These are phyloP conservation scores for Fusarium hainanense DNA, from an alignment of 2,329 filamentous ascomycete species.

Conservation along the genomic window DNA sequence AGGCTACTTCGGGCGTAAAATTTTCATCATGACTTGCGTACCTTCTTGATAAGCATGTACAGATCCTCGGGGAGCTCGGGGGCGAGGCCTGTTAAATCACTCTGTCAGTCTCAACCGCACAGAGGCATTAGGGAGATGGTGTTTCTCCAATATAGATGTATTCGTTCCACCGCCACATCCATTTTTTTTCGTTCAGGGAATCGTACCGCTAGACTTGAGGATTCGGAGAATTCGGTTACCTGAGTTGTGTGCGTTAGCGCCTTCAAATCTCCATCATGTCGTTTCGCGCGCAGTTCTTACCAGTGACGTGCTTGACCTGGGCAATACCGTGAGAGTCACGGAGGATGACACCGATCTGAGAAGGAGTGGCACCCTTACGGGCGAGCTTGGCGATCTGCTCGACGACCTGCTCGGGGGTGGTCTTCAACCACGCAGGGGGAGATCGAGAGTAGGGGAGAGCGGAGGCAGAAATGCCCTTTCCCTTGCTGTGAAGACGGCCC, in stretches of 20 bases:
- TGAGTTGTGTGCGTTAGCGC: constrained; percentile 58
- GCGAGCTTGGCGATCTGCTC: constrained; percentile 99
- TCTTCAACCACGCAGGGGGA: constrained; percentile 96
- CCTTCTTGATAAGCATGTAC: constrained; percentile 99
- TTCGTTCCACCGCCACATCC: constrained; percentile 47
- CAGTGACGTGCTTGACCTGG: constrained; percentile 97
- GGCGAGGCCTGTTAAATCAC: constrained; percentile 93
- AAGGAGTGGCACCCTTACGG: constrained; percentile 98
- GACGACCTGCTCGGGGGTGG: constrained; percentile 96
- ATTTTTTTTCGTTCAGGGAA: constrained; percentile 50
- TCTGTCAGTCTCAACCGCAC: constrained; percentile 93
- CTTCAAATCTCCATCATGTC: background rate
- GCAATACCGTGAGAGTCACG: constrained; percentile 98
- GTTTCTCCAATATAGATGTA: constrained; percentile 43
- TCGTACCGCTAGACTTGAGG: constrained; percentile 96
- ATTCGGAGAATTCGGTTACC: constrained; percentile 99
- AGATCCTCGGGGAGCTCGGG: constrained; percentile 99
- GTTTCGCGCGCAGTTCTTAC: constrained; percentile 65
- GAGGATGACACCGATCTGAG: constrained; percentile 98
- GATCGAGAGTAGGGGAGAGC: constrained; percentile 97
- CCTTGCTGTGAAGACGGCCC: constrained; percentile 99
- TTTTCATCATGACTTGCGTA: constrained; percentile 52
- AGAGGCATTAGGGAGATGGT: constrained; percentile 72
- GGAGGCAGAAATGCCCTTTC: constrained; percentile 98
- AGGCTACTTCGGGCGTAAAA: background rate